Evolutionary conservation across 192 early-diverging fungal genomes (phyloP), one percentile per base, ranked within the genome.

Genomic region (Coemansia sp.): DNA sequence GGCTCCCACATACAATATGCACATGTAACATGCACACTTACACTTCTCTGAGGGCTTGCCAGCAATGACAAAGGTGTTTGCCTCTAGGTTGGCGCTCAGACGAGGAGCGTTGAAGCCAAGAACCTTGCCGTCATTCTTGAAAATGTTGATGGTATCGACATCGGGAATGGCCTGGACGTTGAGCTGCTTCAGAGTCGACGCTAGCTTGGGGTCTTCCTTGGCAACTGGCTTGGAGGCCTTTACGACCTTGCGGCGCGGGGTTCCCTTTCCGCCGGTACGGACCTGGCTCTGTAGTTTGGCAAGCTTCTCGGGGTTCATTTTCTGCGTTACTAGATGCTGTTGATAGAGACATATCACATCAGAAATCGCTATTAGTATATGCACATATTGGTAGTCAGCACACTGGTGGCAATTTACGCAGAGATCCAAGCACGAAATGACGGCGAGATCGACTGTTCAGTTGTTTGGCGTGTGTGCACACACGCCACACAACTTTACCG

Each of bases 131-230:
- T 97, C 91, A 54, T 91, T 90, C 86, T 90, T 93, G 89, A 98
- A 98, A 94, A 99, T 97, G 91, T 98, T 98, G 86, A 99, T 94
- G 75, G 98, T 93, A 87, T 98, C 97, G 70, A 98, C 92, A 70
- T 86, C 88, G 77, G 88, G 83, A 71, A 97, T 88, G 68, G 90
- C 87, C 86, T 95, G 92, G 60, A 94, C 90, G 75, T 92, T 89
- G 66, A 98, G 90, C 91, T 97, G 97, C 80, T 93, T 95, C 67
- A 98, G 88, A 65, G 92, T 89, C 65, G 90, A 86, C 74, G 92
- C 88, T 57, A 98, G 92, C 92, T 97, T 98, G 78, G 94, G 95
- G 87, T 97, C 96, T 80, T 99, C 96, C 82, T 90, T 87, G 41
- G 86, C 89, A 54, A 85, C 72, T 51, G 87, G 36, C 71, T 69